Percentiles rank a stretch among this genome's conserved stretches.
phyloP scores from a whole-genome alignment of 768 basidiomycete genomes.

The Coprinopsis marcescibilis region DNA sequence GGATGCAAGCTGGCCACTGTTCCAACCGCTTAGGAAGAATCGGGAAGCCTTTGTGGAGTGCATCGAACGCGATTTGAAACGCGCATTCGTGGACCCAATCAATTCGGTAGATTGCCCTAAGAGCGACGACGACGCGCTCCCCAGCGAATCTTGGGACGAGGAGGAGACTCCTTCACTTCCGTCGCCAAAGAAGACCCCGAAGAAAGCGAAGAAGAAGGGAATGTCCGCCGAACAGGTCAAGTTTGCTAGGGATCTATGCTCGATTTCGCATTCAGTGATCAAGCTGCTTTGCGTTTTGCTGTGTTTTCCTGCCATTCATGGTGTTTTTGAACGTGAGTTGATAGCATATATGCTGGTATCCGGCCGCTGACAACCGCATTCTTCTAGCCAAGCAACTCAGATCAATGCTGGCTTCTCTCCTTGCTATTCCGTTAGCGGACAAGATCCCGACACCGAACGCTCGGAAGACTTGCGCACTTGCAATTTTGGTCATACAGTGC shows the following conservation, averaged over 20 bases:
- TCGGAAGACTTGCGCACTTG: constrained; percentile 78
- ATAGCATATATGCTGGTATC: constrained; percentile 6
- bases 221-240: constrained; percentile 76
- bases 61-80: constrained; percentile 62
- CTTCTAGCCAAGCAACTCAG: constrained; percentile 51
- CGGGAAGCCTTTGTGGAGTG: constrained; percentile 45
- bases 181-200: constrained; percentile 66
- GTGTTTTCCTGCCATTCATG: constrained; percentile 51
- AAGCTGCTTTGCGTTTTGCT: constrained; percentile 59
- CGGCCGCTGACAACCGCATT: constrained; percentile 7
- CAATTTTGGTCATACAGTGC: constrained; percentile 67
- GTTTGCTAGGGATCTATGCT: constrained; percentile 74
- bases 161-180: constrained; percentile 41
- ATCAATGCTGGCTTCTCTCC: constrained; percentile 52
- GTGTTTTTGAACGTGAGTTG: constrained; percentile 54
- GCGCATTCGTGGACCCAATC: constrained; percentile 58
- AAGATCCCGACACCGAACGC: constrained; percentile 75
- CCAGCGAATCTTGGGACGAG: constrained; percentile 20
- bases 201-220: constrained; percentile 47
- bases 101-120: constrained; percentile 13
- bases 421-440: constrained; percentile 68
- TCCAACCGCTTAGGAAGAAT: constrained; percentile 62
- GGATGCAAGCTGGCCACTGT: constrained; percentile 64
- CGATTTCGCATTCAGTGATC: constrained; percentile 64
- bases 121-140: constrained; percentile 18